These are phyloP conservation scores for Solanum bulbocastanum DNA, from an alignment of 257 asterid genomes.

Conservation along the genomic window DNA sequence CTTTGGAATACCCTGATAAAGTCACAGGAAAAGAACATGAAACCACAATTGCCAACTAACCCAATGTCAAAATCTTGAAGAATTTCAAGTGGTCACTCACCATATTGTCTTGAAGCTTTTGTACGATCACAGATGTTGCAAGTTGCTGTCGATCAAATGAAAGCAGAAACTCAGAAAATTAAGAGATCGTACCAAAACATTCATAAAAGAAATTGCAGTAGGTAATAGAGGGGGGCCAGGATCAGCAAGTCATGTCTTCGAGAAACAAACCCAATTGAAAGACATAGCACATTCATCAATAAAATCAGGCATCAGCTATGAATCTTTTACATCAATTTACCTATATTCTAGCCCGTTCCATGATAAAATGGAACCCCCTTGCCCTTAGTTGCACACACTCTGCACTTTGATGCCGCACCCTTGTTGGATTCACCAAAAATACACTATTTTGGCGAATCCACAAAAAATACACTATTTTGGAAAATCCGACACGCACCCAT, in stretches of 20 bases:
- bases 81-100: background rate
- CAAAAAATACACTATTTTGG: too few species aligned
- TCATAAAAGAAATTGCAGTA: background rate
- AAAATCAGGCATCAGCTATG: background rate
- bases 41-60: background rate
- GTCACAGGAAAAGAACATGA: background rate
- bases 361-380: background rate
- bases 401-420: background rate
- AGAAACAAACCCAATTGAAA: background rate
- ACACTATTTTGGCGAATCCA: background rate
- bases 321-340: background rate
- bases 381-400: background rate
- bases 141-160: background rate
- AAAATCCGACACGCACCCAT: background rate
- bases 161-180: background rate
- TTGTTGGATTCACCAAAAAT: background rate
- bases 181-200: background rate
- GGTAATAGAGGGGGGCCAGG: background rate
- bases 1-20: background rate
- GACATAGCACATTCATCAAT: background rate
- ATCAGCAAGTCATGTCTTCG: background rate
- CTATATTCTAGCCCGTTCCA: background rate
- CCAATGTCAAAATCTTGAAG: background rate
- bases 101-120: background rate
- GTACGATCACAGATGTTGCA: background rate